phyloP scores from a whole-genome alignment of 139 green algal genomes.

The Nannochloris sp. region DNA sequence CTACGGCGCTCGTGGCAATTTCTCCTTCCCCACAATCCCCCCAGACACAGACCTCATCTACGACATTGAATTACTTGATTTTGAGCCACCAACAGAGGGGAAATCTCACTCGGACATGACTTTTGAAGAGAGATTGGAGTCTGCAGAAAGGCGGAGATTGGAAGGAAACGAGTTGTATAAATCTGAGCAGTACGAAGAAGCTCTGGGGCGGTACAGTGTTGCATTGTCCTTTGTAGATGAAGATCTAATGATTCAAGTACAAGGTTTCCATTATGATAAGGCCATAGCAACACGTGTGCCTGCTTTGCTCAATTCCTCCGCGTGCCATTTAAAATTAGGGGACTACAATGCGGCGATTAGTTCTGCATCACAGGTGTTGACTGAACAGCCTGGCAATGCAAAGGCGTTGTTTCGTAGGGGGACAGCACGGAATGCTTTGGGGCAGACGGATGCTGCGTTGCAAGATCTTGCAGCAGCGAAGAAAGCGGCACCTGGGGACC shows the following conservation, averaged over 20 bases:
- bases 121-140: slow-evolving; percentile 49
- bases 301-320: slow-evolving; percentile 58
- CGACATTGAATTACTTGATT: slow-evolving; percentile 62
- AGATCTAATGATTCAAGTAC: slow-evolving; percentile 76
- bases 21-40: slow-evolving; percentile 75
- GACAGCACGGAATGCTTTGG: slow-evolving; percentile 37
- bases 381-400: slow-evolving; percentile 12
- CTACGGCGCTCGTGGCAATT: slow-evolving; percentile 53
- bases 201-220: slow-evolving; percentile 54
- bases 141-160: slow-evolving; percentile 50
- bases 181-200: slow-evolving; percentile 29
- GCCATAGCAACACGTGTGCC: slow-evolving; percentile 42
- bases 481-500: slow-evolving; percentile 8
- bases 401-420: slow-evolving; percentile 75
- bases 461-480: slow-evolving; percentile 47
- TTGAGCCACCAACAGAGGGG: slow-evolving; percentile 40
- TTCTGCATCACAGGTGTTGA: slow-evolving; percentile 32
- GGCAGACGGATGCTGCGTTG: slow-evolving; percentile 48
- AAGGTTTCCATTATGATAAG: slow-evolving; percentile 52
- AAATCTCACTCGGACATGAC: slow-evolving; percentile 18
- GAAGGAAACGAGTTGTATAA: slow-evolving; percentile 63
- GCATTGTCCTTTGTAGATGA: slow-evolving; percentile 69
- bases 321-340: slow-evolving; percentile 45
- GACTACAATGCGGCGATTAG: slow-evolving; percentile 47
- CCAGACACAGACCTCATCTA: slow-evolving; percentile 54